Conservation (phyloP, 2,329 filamentous ascomycete genomes). For the Sclerotinia borealis region DNA sequence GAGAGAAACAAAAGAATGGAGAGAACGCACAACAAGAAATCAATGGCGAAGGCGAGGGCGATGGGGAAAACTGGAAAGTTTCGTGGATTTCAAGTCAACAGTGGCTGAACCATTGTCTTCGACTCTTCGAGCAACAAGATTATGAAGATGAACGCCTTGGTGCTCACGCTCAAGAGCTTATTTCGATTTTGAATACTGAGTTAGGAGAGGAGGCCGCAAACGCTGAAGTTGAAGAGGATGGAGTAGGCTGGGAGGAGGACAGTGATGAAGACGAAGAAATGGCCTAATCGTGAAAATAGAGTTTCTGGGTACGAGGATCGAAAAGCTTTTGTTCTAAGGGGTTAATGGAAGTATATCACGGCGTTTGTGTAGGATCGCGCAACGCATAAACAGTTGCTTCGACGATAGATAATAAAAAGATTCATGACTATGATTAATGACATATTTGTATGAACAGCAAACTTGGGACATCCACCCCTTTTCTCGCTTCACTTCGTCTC, state of each 20-base stretch:
- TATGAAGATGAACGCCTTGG: slow-evolving; percentile 80
- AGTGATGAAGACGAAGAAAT: slow-evolving; percentile 45
- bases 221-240: slow-evolving; percentile 46
- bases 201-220: slow-evolving; percentile 57
- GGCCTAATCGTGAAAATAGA: slow-evolving; percentile 39
- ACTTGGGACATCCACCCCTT: neutral
- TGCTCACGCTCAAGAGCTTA: slow-evolving; percentile 67
- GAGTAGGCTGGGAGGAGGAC: slow-evolving; percentile 47
- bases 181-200: slow-evolving; percentile 56
- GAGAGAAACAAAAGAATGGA: slow-evolving; percentile 55
- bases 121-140: slow-evolving; percentile 69
- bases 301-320: neutral
- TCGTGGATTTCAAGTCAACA: slow-evolving; percentile 69
- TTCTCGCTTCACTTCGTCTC: neutral
- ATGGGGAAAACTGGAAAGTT: slow-evolving; percentile 39
- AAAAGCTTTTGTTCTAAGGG: slow-evolving; percentile 1
- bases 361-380: slow-evolving; percentile 8
- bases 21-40: slow-evolving; percentile 23
- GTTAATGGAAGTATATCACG: slow-evolving; percentile 13
- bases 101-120: slow-evolving; percentile 77
- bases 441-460: neutral
- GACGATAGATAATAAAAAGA: slow-evolving; percentile 9
- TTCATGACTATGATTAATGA: neutral
- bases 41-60: slow-evolving; percentile 39
- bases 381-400: neutral